Base-by-base conservation (phyloP, 2,329 filamentous ascomycete species). In the Sordariomycetes sp. region DNA sequence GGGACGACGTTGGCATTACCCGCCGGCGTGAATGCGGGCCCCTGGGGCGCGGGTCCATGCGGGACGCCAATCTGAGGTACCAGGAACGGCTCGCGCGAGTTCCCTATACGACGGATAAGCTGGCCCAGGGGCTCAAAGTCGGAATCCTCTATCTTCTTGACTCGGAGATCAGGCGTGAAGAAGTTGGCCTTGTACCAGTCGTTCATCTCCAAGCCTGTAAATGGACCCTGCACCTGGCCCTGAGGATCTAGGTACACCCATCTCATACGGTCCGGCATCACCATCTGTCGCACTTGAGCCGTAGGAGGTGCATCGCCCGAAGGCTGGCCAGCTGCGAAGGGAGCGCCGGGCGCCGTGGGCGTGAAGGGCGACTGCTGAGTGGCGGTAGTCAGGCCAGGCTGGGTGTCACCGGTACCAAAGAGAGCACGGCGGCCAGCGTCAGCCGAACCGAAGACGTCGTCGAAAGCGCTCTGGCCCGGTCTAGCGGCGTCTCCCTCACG, bases 181-280 rank as follows among this genome's bases (percentile, higher is more conserved):
- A 97, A 99, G 53, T 93, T 92, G 43, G 92, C 93, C 71, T 97
- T 97, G 74, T 97, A 99, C 94, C 94, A 99, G 66, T 99, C 95
- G 65, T 99, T 95, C 94, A 99, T 99, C 72, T 99, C 94, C 55
- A 99, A 76, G 1, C 94, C 94, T 46, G 91, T 97, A 74, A 94
- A 99, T 0, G 94, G 94, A 0, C 94, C 94, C 69, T 99, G 94
- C 6, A 90, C 87, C 61, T 90, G 88, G 24, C 91, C 91, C 68
- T 96, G 90, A 5, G 94, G 94, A 69, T 99, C 94, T 57, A 95
- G 86, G 69, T 99, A 99, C 20, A 97, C 93, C 94, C 94, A 99
- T 65, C 93, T 82, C 91, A 99, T 99, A 16, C 95, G 82, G 70
- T 99, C 94, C 2, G 94, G 94, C 94, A 99, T 97, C 5, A 99